A percentile compares a stretch with the other conserved stretches of the same genome.
Evolutionary conservation across 1,139 yeast species (phyloP).

Genomic region (Yamadazyma conglobata): DNA sequence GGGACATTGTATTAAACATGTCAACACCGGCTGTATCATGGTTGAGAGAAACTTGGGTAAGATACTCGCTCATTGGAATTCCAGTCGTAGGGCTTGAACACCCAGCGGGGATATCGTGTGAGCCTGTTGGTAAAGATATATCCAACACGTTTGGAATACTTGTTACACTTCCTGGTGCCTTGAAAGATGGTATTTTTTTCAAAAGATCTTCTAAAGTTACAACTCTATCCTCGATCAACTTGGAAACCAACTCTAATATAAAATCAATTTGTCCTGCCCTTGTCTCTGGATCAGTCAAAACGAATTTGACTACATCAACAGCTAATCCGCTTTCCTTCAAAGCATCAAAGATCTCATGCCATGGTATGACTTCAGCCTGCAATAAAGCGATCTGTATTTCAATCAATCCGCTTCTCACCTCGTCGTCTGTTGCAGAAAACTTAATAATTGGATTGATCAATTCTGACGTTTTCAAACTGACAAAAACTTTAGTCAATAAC

Average conservation of each 20-base stretch:
- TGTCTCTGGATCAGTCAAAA: slow-evolving; percentile 28
- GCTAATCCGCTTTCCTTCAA: slow-evolving; percentile 32
- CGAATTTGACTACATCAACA: slow-evolving; percentile 23
- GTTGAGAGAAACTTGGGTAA: no score
- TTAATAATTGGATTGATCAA: slow-evolving; percentile 26
- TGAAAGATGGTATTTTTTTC: slow-evolving; percentile 5
- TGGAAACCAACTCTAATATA: slow-evolving; percentile 26
- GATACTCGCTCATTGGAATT: no score
- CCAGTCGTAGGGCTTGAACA: no score
- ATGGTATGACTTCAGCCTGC: slow-evolving; percentile 31
- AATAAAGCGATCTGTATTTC: slow-evolving; percentile 26
- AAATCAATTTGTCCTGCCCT: slow-evolving; percentile 28
- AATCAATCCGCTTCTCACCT: slow-evolving; percentile 24
- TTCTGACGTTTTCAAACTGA: slow-evolving; percentile 28
- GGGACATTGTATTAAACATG: no score
- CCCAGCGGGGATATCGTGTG: no score
- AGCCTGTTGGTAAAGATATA: no score
- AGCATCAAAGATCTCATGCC: slow-evolving; percentile 30
- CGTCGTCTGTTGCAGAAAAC: slow-evolving; percentile 29
- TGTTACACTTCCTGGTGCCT: neutral
- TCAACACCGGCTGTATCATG: no score
- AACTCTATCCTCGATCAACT: slow-evolving; percentile 17
- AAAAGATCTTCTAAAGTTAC: slow-evolving; percentile 12
- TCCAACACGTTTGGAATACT: neutral
- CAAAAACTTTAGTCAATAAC: slow-evolving; percentile 22